phyloP scores from a whole-genome alignment of 352 stramenopile genomes.

The Phytophthora agathidicida region DNA sequence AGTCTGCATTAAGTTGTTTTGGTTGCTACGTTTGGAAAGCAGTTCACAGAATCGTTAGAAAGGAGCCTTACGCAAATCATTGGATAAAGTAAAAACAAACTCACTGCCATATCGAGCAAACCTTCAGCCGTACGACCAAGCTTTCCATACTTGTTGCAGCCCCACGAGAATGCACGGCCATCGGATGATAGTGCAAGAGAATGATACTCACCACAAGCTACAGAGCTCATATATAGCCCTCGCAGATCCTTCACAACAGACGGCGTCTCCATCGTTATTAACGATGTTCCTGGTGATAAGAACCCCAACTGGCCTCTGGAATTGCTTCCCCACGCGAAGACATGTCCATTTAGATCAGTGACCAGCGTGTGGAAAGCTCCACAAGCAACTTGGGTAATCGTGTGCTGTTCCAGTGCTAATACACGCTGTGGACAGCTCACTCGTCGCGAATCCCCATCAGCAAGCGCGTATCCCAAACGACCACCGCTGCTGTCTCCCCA shows the following conservation, averaged over 20 bases:
- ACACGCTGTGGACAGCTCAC: constrained; percentile 49
- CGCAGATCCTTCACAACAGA: constrained; percentile 51
- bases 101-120: constrained; percentile 49
- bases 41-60: constrained; percentile 8
- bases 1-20: constrained; percentile 38
- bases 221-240: constrained; percentile 60
- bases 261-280: constrained; percentile 37
- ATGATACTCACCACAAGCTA: constrained; percentile 79
- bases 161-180: constrained; percentile 73
- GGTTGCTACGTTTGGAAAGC: constrained; percentile 46
- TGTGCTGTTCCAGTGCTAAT: constrained; percentile 32
- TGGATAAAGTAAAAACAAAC: not conserved
- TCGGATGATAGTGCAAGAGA: constrained; percentile 68
- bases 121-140: constrained; percentile 52
- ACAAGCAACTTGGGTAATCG: constrained; percentile 64
- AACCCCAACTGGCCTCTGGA: constrained; percentile 57
- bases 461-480: constrained; percentile 59
- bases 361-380: constrained; percentile 73
- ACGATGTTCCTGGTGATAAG: constrained; percentile 22
- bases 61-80: not conserved
- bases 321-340: constrained; percentile 78
- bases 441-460: constrained; percentile 49
- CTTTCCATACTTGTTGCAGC: constrained; percentile 71
- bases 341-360: constrained; percentile 76
- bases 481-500: constrained; percentile 72